phyloP scores from a whole-genome alignment of 495 filamentous ascomycete genomes.

The Aspergillus panamensis region DNA sequence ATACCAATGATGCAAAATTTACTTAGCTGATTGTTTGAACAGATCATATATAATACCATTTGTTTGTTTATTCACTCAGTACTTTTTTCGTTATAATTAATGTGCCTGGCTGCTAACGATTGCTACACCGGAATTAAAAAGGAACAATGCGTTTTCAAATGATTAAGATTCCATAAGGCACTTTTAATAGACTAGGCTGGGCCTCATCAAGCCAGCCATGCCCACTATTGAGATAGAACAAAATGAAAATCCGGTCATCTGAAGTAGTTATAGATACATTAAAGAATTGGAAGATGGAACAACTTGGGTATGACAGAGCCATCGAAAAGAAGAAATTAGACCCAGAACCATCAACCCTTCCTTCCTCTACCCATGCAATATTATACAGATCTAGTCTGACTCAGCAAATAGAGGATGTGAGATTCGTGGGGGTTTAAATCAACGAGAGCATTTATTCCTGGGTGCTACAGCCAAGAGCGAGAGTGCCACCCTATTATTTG shows the following conservation, averaged over 20 bases:
- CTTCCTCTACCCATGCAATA: not conserved
- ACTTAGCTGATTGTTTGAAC: no score
- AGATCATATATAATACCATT: no score
- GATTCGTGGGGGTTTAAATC: slow-evolving; percentile 2
- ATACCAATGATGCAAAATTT: no score
- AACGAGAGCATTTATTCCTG: slow-evolving; percentile 5
- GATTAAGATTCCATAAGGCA: no score
- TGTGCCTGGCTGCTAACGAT: no score
- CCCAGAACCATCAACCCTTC: not conserved
- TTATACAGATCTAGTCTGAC: not conserved
- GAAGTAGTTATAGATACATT: not conserved
- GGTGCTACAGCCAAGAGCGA: slow-evolving; percentile 28
- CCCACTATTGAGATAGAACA: not conserved
- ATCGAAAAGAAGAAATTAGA: not conserved
- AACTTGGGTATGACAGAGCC: not conserved
- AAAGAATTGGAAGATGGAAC: not conserved
- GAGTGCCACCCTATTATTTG: slow-evolving; percentile 19
- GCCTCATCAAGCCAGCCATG: no score
- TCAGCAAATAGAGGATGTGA: not conserved
- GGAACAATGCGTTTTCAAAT: no score
- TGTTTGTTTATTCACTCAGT: no score
- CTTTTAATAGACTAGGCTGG: no score
- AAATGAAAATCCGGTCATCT: not conserved
- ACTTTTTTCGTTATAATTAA: no score
- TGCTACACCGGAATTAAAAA: no score